A percentile compares a stretch with the other conserved stretches of the same genome.
These are phyloP conservation scores for Calonectria pseudoturangicola DNA, from an alignment of 2,329 filamentous ascomycete species.

Conservation along the genomic window DNA sequence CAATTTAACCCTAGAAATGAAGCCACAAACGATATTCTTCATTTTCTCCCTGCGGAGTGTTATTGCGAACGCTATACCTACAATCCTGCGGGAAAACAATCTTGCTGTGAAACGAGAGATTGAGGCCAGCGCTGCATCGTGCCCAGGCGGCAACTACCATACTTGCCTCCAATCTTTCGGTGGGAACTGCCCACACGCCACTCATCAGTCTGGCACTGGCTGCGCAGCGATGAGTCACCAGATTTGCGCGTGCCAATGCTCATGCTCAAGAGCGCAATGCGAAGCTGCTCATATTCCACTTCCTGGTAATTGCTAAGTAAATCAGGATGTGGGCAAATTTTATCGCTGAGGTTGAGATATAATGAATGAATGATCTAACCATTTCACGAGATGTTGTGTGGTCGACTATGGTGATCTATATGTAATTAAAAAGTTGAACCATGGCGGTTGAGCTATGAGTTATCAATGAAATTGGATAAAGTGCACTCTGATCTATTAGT, in stretches of 20 bases:
- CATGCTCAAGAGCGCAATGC: slow-evolving; percentile 1
- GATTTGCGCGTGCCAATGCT: not conserved
- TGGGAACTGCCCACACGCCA: not conserved
- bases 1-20: not conserved
- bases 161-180: not conserved
- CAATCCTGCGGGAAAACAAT: not conserved
- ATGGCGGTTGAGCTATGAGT: too few species aligned
- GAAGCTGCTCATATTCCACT: not conserved
- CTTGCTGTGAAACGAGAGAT: not conserved
- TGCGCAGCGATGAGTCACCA: not conserved
- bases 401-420: not conserved
- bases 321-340: not conserved
- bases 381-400: not conserved
- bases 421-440: not conserved
- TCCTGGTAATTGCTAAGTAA: not conserved
- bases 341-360: not conserved
- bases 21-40: not conserved
- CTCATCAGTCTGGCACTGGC: not conserved
- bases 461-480: not conserved
- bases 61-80: not conserved
- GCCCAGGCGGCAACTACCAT: not conserved
- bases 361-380: not conserved
- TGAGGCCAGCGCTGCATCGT: not conserved
- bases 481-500: not conserved
- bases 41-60: not conserved